Base-by-base conservation (phyloP, 371 early-diverging fungal genomes). In the Saksenaea vasiformis region DNA sequence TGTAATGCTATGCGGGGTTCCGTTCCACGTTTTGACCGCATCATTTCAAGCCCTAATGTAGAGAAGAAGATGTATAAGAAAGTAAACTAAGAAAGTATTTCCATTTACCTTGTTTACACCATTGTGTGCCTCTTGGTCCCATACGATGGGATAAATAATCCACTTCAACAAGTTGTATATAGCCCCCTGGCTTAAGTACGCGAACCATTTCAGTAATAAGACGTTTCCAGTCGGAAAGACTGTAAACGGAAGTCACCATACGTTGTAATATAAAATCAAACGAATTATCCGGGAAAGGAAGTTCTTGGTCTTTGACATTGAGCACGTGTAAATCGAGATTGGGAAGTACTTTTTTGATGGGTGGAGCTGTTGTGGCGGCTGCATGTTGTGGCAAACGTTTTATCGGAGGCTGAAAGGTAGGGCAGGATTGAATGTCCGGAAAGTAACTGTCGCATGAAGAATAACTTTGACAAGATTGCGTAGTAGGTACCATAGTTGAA, bases 191-290 rank as follows among this genome's bases (percentile, higher is more conserved):
- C 24, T 71, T 67, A 7, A 70, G 62, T 5, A 72, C 72, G 22
- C 72, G 63, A 24, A 68, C 51, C 26, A 68, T 37, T 53, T 70
- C 72, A 10, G 35, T 19, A 11, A 75, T 17, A 13, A 70, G 61
- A 1, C 38, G 15, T 27, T 68, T 60, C 76, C 76, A 76, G 60
- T 70, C 60, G 5, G 41, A 26, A 24, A 51, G 13, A 0, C 70
- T 72, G 62, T 64, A 76, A 2, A 64, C 28, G 15, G 66, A 28
- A 2, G 67, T 60, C 5, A 63, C 70, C 14, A 72, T 43, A 17
- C 67, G 38, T 37, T 72, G 73, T 59, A 64, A 60, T 7, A 76
- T 67, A 73, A 71, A 71, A 41, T 73, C 71, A 67, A 76, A 76
- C 3, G 60, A 59, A 51, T 70, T 65, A 13, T 76, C 76, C 27